Evolutionary conservation across 805 yeast genomes (phyloP).

Genomic region (Pichia scutulata): DNA sequence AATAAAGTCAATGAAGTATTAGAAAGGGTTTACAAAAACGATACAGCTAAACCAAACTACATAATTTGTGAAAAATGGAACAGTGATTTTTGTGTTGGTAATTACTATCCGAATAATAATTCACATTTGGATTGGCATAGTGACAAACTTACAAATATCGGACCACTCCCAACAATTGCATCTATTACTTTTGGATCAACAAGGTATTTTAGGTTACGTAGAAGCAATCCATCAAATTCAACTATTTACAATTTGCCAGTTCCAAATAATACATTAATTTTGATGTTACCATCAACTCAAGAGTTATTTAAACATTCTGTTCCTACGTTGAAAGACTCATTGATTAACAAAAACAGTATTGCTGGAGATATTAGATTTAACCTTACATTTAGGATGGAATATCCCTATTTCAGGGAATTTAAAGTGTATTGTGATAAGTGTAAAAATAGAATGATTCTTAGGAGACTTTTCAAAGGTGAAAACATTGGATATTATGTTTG

Average conservation of each 20-base stretch:
- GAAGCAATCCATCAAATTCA: conserved; percentile 23
- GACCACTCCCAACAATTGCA: conserved; percentile 63
- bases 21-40: conserved; percentile 7
- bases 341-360: conserved; percentile 33
- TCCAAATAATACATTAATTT: conserved; percentile 60
- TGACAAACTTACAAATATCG: conserved; percentile 63
- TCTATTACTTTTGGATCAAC: conserved; percentile 65
- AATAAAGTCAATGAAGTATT: conserved; percentile 17
- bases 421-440: conserved; percentile 39
- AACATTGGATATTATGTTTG: conserved; percentile 56
- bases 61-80: conserved; percentile 40
- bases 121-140: conserved; percentile 68
- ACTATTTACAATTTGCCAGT: conserved; percentile 45
- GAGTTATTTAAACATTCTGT: conserved; percentile 67
- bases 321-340: conserved; percentile 36
- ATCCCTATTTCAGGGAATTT: conserved; percentile 28
- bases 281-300: conserved; percentile 78
- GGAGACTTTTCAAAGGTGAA: conserved; percentile 43
- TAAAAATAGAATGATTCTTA: conserved; percentile 39
- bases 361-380: conserved; percentile 50
- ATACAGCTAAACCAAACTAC: conserved; percentile 24
- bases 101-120: conserved; percentile 42
- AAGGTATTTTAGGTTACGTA: conserved; percentile 55
- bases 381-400: conserved; percentile 56
- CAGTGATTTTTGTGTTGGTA: conserved; percentile 48